phyloP scores from a whole-genome alignment of 805 yeast species.

The Metschnikowia gruessii region DNA sequence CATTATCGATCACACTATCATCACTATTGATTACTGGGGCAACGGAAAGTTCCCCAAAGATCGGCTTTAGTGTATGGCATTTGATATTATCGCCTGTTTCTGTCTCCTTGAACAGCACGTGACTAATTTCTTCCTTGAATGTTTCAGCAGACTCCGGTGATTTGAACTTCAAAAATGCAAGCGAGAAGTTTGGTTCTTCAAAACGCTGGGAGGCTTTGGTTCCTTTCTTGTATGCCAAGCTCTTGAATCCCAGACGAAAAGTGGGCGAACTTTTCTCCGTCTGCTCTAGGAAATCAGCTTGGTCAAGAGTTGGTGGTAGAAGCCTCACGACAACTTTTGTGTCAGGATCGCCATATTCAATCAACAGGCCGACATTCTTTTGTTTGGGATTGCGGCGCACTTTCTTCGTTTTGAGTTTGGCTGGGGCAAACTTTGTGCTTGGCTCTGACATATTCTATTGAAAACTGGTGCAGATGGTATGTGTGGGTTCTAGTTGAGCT shows the following conservation, averaged over 20 bases:
- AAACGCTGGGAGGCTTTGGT: constrained; percentile 16
- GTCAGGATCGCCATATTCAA: constrained; percentile 18
- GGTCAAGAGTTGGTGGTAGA: constrained; percentile 24
- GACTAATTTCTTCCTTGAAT: constrained; percentile 13
- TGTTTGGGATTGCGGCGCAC: constrained; percentile 1
- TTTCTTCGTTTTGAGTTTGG: background rate
- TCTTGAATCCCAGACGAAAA: background rate
- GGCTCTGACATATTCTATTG: background rate
- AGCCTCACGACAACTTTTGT: constrained; percentile 18
- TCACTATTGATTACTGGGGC: constrained; percentile 23
- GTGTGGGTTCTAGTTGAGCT: background rate
- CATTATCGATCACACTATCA: background rate
- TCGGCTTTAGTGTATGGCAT: constrained; percentile 14
- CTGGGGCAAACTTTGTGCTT: background rate
- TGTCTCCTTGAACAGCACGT: constrained; percentile 26
- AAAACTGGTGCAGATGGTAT: background rate
- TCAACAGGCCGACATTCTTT: constrained; percentile 1
- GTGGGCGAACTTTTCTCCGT: constrained; percentile 16
- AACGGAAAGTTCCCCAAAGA: constrained; percentile 13
- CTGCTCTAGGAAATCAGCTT: constrained; percentile 20
- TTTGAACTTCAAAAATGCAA: constrained; percentile 19
- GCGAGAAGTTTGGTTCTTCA: constrained; percentile 21
- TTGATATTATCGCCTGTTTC: constrained; percentile 26
- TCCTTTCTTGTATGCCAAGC: constrained; percentile 21
- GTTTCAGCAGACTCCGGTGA: constrained; percentile 8